Conservation (phyloP, 192 early-diverging fungal genomes). For the Haplosporangium gracile region DNA sequence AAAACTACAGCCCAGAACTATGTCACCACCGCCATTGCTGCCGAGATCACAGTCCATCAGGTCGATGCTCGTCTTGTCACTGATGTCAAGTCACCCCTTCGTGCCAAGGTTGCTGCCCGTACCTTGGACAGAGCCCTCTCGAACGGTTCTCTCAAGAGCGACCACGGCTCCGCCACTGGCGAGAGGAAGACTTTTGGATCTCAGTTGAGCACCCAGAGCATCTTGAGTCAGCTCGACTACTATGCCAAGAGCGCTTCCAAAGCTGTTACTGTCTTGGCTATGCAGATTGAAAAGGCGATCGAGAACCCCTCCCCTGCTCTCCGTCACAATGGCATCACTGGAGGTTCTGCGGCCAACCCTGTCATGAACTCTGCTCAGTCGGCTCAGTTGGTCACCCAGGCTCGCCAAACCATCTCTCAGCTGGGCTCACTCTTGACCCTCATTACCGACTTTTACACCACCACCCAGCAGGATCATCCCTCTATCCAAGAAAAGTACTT, state of each 20-base stretch:
- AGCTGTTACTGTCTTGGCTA: slow-evolving; percentile 44
- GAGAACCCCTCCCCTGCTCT: slow-evolving; percentile 29
- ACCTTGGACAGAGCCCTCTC: slow-evolving; percentile 50
- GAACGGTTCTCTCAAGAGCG: slow-evolving; percentile 32
- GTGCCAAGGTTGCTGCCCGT: slow-evolving; percentile 37
- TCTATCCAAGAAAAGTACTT: slow-evolving; percentile 42
- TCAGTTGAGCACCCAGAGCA: slow-evolving; percentile 44
- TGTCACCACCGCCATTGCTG: slow-evolving; percentile 33
- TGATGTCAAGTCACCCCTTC: slow-evolving; percentile 45
- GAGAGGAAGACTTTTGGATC: slow-evolving; percentile 47
- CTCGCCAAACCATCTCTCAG: slow-evolving; percentile 58
- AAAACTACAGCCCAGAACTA: slow-evolving; percentile 82
- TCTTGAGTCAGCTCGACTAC: slow-evolving; percentile 54
- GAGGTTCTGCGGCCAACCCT: slow-evolving; percentile 23
- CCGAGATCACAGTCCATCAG: slow-evolving; percentile 45
- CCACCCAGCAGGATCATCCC: slow-evolving; percentile 12
- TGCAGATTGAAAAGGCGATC: slow-evolving; percentile 52
- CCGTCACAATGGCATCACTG: slow-evolving; percentile 13
- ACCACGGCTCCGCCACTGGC: slow-evolving; percentile 1
- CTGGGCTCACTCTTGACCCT: slow-evolving; percentile 57
- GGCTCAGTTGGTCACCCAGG: slow-evolving; percentile 57
- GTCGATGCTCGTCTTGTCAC: slow-evolving; percentile 52
- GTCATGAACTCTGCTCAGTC: slow-evolving; percentile 57
- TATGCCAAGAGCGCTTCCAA: slow-evolving; percentile 55
- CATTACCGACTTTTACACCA: slow-evolving; percentile 53